These are phyloP conservation scores for Neurospora africana DNA, from an alignment of 495 filamentous ascomycete species.

Conservation along the genomic window DNA sequence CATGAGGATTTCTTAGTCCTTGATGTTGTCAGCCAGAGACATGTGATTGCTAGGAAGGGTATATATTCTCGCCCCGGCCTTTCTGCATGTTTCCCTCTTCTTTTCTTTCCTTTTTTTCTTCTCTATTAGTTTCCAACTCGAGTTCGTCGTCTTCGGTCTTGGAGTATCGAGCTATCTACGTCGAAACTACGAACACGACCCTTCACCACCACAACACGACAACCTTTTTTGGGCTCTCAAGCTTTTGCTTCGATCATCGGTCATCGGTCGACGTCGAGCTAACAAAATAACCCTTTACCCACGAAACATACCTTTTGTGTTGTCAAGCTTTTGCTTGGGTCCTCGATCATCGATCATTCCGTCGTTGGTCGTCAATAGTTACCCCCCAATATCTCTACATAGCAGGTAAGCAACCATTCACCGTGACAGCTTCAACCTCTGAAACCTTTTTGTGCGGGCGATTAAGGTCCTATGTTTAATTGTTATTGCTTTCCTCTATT, in stretches of 20 bases:
- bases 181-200: neutral
- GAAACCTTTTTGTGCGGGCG: neutral
- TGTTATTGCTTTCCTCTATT: neutral
- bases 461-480: neutral
- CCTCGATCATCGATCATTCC: neutral
- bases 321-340: neutral
- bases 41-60: neutral
- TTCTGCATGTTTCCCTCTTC: neutral
- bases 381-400: neutral
- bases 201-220: neutral
- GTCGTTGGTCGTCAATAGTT: neutral
- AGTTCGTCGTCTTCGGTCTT: neutral
- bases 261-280: neutral
- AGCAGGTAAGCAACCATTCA: neutral
- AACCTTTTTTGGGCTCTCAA: neutral
- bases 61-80: neutral
- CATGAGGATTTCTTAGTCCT: neutral
- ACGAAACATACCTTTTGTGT: neutral
- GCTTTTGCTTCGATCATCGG: neutral
- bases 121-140: neutral
- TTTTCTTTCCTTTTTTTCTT: neutral
- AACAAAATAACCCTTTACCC: neutral
- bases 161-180: neutral
- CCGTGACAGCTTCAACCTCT: neutral
- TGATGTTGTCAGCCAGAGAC: neutral